Evolutionary conservation across 495 filamentous ascomycete genomes (phyloP).

Genomic region (Pyrenula massariospora): DNA sequence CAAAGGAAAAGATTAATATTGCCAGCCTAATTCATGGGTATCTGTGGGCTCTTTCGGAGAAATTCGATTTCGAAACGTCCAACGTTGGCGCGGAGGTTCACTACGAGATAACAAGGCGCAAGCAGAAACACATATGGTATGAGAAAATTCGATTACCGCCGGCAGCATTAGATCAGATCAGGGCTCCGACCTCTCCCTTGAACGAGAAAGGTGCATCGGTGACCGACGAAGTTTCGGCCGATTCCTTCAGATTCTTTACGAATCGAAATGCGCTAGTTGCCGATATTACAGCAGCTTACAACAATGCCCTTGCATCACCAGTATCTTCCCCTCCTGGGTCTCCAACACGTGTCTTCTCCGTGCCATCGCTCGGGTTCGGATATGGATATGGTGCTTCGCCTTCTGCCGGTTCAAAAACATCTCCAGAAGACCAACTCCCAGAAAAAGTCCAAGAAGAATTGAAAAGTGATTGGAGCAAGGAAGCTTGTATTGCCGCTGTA

Average conservation of each 20-base stretch:
- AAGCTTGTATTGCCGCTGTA: conserved; percentile 51
- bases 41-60: conserved; percentile 64
- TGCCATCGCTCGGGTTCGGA: conserved; percentile 40
- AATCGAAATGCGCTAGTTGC: conserved; percentile 55
- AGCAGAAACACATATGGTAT: conserved; percentile 64
- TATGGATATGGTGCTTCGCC: neutral
- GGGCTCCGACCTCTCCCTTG: conserved; percentile 14
- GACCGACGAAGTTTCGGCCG: conserved; percentile 36
- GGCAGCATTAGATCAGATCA: conserved; percentile 32
- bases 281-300: conserved; percentile 58
- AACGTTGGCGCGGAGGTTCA: conserved; percentile 55
- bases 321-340: conserved; percentile 59
- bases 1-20: conserved; percentile 55
- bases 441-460: conserved; percentile 55
- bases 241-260: conserved; percentile 55
- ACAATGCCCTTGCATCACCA: conserved; percentile 40
- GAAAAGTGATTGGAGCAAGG: conserved; percentile 67
- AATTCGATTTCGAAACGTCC: conserved; percentile 63
- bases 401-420: neutral
- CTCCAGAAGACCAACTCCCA: conserved; percentile 20
- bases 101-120: conserved; percentile 62
- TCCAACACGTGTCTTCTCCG: conserved; percentile 51
- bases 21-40: conserved; percentile 82
- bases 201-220: conserved; percentile 7
- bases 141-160: conserved; percentile 48